phyloP scores from a whole-genome alignment of 352 stramenopile species.

The Blastocystis sp. region DNA sequence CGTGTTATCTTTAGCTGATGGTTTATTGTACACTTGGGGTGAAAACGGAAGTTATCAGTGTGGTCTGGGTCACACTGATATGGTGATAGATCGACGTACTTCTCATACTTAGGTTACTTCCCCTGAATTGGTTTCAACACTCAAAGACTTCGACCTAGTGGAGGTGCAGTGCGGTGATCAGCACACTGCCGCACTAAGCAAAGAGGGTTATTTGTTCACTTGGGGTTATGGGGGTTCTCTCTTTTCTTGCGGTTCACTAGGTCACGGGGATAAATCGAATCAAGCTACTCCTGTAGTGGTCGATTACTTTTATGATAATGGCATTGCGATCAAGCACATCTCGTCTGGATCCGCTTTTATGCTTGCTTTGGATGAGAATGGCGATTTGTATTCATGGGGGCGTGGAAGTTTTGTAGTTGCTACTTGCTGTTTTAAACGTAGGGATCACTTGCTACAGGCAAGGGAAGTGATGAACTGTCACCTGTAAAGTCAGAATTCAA shows the following conservation, averaged over 20 bases:
- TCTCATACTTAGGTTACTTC: not conserved
- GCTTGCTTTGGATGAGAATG: not conserved
- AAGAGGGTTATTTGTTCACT: constrained; percentile 17
- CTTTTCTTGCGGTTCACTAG: not conserved
- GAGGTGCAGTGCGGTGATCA: constrained; percentile 11
- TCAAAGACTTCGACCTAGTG: constrained; percentile 21
- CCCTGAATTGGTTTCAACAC: not conserved
- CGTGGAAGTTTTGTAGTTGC: not conserved
- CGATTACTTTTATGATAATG: constrained; percentile 49
- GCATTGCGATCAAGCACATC: constrained; percentile 13
- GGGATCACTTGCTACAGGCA: not conserved
- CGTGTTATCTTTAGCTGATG: not conserved
- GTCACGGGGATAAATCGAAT: not conserved
- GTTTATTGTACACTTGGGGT: constrained; percentile 36
- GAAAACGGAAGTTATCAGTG: constrained; percentile 14
- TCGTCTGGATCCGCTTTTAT: not conserved
- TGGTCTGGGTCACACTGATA: not conserved
- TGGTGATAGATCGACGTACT: not conserved
- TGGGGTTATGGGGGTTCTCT: not conserved
- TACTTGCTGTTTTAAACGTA: not conserved
- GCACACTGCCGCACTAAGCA: constrained; percentile 14
- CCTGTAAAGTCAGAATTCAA: not conserved
- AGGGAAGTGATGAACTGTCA: not conserved
- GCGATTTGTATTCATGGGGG: constrained; percentile 39
- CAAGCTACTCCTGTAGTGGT: constrained; percentile 45